Base-by-base conservation (phyloP, 257 asterid genomes). In the Plectranthus barbatus region DNA sequence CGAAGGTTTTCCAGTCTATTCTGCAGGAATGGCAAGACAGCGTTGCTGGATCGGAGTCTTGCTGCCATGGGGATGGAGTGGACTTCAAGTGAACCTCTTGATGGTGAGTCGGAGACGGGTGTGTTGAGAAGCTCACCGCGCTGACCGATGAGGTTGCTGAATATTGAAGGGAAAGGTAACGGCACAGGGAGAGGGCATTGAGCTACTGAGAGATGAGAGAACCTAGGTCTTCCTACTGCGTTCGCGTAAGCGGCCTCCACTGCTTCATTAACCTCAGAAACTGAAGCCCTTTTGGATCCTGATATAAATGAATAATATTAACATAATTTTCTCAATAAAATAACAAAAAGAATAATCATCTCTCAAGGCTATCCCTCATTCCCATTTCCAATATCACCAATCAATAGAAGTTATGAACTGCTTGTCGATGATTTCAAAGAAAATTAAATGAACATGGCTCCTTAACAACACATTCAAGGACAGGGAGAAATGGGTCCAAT, bases 151-250 rank as follows among this genome's bases (percentile, higher is more conserved):
- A 48, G 70, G 64, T 67, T 77, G 17, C 88, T 74, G 49, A 92
- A 86, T 75, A 92, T 78, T 14, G 87, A 75, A 56, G 99, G 99
- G 70, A 85, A 92, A 21, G 99, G 96, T 69, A 92, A 63, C 4
- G 97, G 99, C 64, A 92, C 78, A 0, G 99, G 97, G 56, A 92
- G 96, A 63, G 99, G 99, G 29, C 84, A 82, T 14, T 79, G 80
- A 37, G 97, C 72, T 58, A 80, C 76, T 5, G 96, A 80, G 36
- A 92, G 81, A 77, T 89, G 87, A 24, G 87, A 83, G 79, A 92
- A 92, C 64, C 70, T 79, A 1, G 97, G 99, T 58, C 77, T 81
- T 44, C 50, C 52, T 6, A 45, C 60, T 41, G 91, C 76, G 2
- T 69, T 72, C 13, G 66, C 62, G 48, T 83, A 89, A 5, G 94